Conservation (phyloP, 176 grass and related monocot genomes). For the Elymus sibiricus region DNA sequence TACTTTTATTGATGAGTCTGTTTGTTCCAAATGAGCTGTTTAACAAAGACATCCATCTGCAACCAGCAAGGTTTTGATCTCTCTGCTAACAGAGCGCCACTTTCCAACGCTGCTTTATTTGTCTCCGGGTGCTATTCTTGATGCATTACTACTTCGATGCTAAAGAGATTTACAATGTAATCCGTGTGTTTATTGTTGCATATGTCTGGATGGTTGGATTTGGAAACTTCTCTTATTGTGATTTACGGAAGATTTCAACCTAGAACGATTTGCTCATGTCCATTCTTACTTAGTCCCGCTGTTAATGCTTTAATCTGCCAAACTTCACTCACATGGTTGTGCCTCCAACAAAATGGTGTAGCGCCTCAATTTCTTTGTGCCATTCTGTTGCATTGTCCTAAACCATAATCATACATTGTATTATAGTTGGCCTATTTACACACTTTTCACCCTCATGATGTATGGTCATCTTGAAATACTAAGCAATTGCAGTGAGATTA, state of each 20-base stretch:
- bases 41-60: constrained; percentile 11
- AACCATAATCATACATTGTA: constrained; percentile 90
- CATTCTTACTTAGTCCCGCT: not conserved
- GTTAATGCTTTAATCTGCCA: constrained; percentile 16
- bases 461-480: constrained; percentile 88
- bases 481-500: constrained; percentile 87
- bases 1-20: not conserved
- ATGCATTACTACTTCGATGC: constrained; percentile 99
- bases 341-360: constrained; percentile 93
- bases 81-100: not conserved
- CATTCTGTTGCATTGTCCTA: constrained; percentile 88
- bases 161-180: constrained; percentile 99
- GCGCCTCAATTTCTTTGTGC: constrained; percentile 94
- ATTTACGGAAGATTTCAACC: constrained; percentile 93
- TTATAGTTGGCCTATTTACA: constrained; percentile 98
- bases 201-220: constrained; percentile 99
- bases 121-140: constrained; percentile 83
- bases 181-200: constrained; percentile 93
- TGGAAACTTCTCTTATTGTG: constrained; percentile 99
- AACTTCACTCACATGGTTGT: constrained; percentile 20
- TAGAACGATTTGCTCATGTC: constrained; percentile 91
- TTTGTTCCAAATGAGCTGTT: constrained; percentile 13
- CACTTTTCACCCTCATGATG: constrained; percentile 95
- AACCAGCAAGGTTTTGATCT: constrained; percentile 3
- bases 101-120: constrained; percentile 32